Base-by-base conservation (phyloP, 1,284 basidiomycete genomes). In the Mycena citricolor region DNA sequence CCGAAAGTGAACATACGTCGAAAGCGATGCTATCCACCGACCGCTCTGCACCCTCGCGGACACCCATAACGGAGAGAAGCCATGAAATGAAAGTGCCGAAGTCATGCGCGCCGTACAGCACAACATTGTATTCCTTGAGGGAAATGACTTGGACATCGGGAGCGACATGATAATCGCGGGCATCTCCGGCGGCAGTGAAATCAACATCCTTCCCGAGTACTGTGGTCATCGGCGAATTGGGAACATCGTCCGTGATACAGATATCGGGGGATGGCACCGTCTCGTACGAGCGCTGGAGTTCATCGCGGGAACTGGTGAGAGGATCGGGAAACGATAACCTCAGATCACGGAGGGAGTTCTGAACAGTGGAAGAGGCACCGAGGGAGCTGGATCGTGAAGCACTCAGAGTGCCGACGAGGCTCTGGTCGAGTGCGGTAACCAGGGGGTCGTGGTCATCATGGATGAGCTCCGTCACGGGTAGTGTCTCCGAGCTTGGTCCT, bases 311-410 rank as follows among this genome's bases (percentile, higher is more conserved):
- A 61, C 79, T 83, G 47, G 77, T 79, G 58, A 88, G 73, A 48
- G 84, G 84, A 65, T 87, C 84, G 33, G 84, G 84, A 66, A 87
- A 87, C 25, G 84, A 88, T 43, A 87, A 64, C 54, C 82, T 76
- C 51, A 88, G 74, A 64, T 87, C 84, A 60, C 79, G 81, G 33
- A 80, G 66, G 17, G 79, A 77, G 43, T 58, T 73, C 47, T 81
- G 81, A 37, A 73, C 62, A 48, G 79, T 74, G 34, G 77, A 73
- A 24, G 62, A 64, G 32, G 60, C 61, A 49, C 69, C 66, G 42
- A 77, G 61, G 24, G 76, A 77, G 57, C 76, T 77, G 17, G 83
- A 76, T 54, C 83, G 79, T 40, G 85, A 86, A 38, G 77, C 72
- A 64, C 76, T 82, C 49, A 87, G 71, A 13, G 84, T 87, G 63